These are phyloP conservation scores for Gloeopeniophorella convolvens DNA, from an alignment of 768 basidiomycete species.

Conservation along the genomic window DNA sequence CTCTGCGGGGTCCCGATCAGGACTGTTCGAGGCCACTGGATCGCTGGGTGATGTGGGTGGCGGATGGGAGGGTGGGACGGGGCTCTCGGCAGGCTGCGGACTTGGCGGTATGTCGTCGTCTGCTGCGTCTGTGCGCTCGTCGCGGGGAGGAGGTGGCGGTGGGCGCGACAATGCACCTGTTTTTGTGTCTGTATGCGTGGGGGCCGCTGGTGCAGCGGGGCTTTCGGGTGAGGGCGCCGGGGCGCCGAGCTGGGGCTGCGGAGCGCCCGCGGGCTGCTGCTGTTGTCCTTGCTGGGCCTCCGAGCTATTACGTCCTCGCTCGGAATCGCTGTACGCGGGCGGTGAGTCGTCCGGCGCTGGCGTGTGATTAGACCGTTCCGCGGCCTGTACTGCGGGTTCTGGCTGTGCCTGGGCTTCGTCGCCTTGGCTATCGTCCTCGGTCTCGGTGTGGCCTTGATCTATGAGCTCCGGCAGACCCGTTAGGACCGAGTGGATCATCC, in stretches of 20 bases:
- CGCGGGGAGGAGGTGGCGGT: neutral
- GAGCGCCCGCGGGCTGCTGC: neutral
- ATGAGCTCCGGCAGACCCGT: constrained; percentile 55
- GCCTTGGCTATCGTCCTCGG: neutral
- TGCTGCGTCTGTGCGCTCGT: neutral
- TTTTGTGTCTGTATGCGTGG: neutral
- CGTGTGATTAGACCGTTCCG: neutral
- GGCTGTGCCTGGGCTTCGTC: neutral
- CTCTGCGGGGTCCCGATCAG: constrained; percentile 4
- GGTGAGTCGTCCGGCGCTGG: neutral
- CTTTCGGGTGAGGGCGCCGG: neutral
- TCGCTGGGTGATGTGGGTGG: neutral
- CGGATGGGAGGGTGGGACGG: neutral
- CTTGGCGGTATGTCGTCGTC: too few species aligned
- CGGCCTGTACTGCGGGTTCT: neutral
- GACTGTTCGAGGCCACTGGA: neutral
- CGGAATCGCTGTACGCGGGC: neutral
- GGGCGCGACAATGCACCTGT: neutral
- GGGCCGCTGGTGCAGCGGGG: neutral
- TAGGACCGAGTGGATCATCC: constrained; percentile 74
- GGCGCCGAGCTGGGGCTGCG: neutral
- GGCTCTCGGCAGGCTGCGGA: neutral
- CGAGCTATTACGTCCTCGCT: neutral
- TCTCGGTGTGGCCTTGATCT: constrained; percentile 33
- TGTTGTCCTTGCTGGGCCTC: neutral